A percentile compares a stretch with the other conserved stretches of the same genome.
phyloP scores from a whole-genome alignment of 108 stramenopile species.

The Aurantiochytrium sp. region DNA sequence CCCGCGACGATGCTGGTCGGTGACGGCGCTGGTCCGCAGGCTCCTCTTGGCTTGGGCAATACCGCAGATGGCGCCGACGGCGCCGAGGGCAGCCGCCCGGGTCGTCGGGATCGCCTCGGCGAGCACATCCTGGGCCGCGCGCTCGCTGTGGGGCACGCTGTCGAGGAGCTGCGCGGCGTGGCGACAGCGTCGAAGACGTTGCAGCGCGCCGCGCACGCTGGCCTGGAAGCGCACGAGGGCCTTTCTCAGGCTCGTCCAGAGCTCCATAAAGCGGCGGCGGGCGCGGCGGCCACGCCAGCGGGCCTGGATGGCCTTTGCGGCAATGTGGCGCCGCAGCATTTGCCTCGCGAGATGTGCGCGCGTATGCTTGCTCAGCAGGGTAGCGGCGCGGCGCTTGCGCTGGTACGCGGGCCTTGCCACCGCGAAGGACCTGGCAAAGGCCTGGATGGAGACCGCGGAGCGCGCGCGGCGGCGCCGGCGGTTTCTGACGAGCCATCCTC shows the following conservation, averaged over 20 bases:
- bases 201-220: neutral
- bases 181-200: neutral
- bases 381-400: neutral
- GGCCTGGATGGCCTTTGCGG: neutral
- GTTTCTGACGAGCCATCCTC: neutral
- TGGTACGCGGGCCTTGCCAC: neutral
- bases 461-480: neutral
- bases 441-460: neutral
- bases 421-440: neutral
- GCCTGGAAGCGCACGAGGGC: neutral
- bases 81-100: neutral
- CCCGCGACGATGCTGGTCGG: neutral
- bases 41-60: neutral
- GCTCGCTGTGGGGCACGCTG: too few relatives aligned
- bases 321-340: neutral
- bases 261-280: neutral
- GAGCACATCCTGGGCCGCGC: too few relatives aligned
- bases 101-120: too few relatives aligned
- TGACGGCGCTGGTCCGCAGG: neutral
- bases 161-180: neutral
- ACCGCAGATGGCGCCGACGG: neutral
- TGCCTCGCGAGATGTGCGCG: neutral
- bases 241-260: neutral
- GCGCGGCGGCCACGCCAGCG: neutral
- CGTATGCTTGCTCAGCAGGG: neutral